These are phyloP conservation scores for Solanum arcanum DNA, from an alignment of 257 asterid genomes.

Conservation along the genomic window DNA sequence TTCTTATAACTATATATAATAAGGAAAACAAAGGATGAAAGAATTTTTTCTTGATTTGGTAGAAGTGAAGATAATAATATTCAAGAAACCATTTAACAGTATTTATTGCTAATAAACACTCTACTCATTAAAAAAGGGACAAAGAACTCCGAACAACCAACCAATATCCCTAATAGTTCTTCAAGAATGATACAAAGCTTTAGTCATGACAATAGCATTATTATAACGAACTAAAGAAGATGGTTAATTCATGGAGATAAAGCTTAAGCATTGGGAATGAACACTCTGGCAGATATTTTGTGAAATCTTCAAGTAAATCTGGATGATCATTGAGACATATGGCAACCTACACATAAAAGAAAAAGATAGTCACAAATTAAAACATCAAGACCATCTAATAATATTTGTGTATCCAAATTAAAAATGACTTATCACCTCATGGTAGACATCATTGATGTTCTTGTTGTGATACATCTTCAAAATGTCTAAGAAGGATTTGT, in stretches of 20 bases:
- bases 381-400: background rate
- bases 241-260: background rate
- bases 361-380: background rate
- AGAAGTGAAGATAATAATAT: background rate
- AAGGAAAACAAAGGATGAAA: too few species aligned
- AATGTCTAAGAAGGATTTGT: conserved; percentile 85
- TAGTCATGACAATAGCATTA: background rate
- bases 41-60: background rate
- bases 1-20: too few species aligned
- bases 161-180: background rate
- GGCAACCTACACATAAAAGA: conserved; percentile 47
- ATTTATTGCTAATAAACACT: background rate
- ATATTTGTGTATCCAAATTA: background rate
- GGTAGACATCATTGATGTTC: conserved; percentile 76
- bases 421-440: conserved; percentile 33
- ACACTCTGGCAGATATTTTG: conserved; percentile 68
- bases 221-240: background rate
- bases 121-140: too few species aligned
- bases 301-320: conserved; percentile 89
- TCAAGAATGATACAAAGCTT: background rate
- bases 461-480: conserved; percentile 77
- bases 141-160: background rate
- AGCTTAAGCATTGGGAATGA: conserved; percentile 42
- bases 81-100: background rate
- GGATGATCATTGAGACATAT: conserved; percentile 64